Evolutionary conservation across 2,329 filamentous ascomycete genomes (phyloP).

Genomic region (Ilyonectria robusta): DNA sequence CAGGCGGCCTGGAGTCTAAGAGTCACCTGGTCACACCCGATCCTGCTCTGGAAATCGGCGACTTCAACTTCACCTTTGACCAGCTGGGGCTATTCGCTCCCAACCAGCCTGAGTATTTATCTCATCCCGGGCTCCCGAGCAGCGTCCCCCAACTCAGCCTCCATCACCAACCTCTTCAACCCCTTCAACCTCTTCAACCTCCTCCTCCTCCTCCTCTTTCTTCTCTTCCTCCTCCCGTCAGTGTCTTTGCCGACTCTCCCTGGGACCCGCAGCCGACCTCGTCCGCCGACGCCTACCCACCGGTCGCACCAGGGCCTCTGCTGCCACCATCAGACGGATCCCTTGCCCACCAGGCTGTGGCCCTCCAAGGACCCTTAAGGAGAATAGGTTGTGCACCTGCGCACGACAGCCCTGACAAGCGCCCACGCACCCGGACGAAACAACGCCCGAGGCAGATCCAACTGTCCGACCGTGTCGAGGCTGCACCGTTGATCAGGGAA

Average conservation of each 20-base stretch:
- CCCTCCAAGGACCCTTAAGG: slow-evolving; percentile 32
- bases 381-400: slow-evolving; percentile 42
- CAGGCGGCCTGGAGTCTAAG: slow-evolving; percentile 41
- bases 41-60: slow-evolving; percentile 48
- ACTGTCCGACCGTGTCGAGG: slow-evolving; percentile 43
- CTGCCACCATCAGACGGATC: slow-evolving; percentile 24
- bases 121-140: slow-evolving; percentile 43
- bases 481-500: slow-evolving; percentile 39
- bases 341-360: slow-evolving; percentile 27
- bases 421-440: slow-evolving; percentile 41
- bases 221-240: not conserved
- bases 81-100: slow-evolving; percentile 50
- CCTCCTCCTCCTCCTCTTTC: slow-evolving; percentile 2
- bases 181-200: not conserved
- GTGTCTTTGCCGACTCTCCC: slow-evolving; percentile 41
- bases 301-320: slow-evolving; percentile 38
- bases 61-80: slow-evolving; percentile 55
- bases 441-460: slow-evolving; percentile 53
- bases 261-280: slow-evolving; percentile 41
- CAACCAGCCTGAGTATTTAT: slow-evolving; percentile 48
- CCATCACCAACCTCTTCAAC: slow-evolving; percentile 2
- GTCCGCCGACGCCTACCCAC: slow-evolving; percentile 29
- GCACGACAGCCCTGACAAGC: slow-evolving; percentile 45
- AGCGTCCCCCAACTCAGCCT: slow-evolving; percentile 25
- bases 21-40: slow-evolving; percentile 50